Percentiles rank a stretch among this genome's conserved stretches.
Conservation (phyloP, 805 yeast species). For the Kregervanrija delftensis region DNA sequence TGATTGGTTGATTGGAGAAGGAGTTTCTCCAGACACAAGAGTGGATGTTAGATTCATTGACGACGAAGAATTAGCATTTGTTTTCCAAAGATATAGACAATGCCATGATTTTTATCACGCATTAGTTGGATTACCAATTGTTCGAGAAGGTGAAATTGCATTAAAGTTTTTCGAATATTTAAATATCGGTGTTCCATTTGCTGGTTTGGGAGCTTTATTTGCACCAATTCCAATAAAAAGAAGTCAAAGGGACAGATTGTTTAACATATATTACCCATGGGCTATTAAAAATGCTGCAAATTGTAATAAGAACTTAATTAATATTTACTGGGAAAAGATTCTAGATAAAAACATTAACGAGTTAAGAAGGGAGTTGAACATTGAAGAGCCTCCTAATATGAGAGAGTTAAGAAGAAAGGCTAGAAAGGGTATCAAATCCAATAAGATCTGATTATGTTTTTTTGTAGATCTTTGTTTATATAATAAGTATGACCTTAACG, state of each 20-base stretch:
- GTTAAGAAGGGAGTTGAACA: constrained; percentile 63
- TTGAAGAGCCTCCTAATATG: constrained; percentile 75
- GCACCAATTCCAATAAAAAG: constrained; percentile 73
- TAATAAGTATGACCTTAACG: too few species aligned
- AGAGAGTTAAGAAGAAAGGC: constrained; percentile 48
- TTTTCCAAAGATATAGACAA: constrained; percentile 91
- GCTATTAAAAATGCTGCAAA: constrained; percentile 66
- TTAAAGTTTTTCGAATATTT: constrained; percentile 89
- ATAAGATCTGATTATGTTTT: too few species aligned
- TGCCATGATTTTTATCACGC: constrained; percentile 97
- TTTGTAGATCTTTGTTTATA: too few species aligned
- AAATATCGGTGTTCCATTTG: constrained; percentile 91
- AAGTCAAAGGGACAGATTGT: constrained; percentile 55
- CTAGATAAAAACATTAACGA: constrained; percentile 68
- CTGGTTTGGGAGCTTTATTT: constrained; percentile 84
- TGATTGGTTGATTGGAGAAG: constrained; percentile 77
- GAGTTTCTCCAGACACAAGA: constrained; percentile 90
- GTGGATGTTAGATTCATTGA: constrained; percentile 82
- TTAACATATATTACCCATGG: constrained; percentile 80
- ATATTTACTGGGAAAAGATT: constrained; percentile 87
- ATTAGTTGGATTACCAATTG: constrained; percentile 80
- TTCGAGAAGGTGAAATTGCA: constrained; percentile 94
- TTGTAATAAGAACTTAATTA: constrained; percentile 63
- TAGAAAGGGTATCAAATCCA: constrained; percentile 8
- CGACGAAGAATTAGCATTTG: constrained; percentile 84